Evolutionary conservation across 2,329 filamentous ascomycete genomes (phyloP), one percentile per base, ranked within the genome.

Genomic region (Dactylellina leptospora): DNA sequence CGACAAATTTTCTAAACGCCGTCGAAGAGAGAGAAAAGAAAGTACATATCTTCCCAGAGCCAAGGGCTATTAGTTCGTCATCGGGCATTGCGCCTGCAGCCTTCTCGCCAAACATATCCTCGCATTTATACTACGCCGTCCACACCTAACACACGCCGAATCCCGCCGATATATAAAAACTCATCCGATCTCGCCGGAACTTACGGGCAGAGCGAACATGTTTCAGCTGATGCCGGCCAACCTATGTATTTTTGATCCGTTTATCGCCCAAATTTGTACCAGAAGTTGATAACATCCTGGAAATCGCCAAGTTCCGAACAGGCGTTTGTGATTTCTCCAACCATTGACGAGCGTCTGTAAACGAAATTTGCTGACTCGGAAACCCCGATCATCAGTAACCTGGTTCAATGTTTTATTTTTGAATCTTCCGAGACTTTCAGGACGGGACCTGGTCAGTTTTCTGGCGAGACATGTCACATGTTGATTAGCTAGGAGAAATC

Each of bases 261-360:
- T n/a, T n/a, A n/a, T n/a, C n/a, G n/a, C n/a, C n/a, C n/a, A n/a
- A n/a, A n/a, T n/a, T n/a, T n/a, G n/a, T n/a, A n/a, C n/a, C n/a
- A n/a, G n/a, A n/a, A n/a, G n/a, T n/a, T n/a, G n/a, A n/a, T n/a
- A n/a, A n/a, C n/a, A n/a, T n/a, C n/a, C n/a, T n/a, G n/a, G n/a
- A n/a, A n/a, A n/a, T n/a, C 13, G 68, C 68, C 68, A 72, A 72
- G 68, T 72, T 72, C 68, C 68, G 68, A 71, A 51, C 56, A 20
- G 36, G 59, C 59, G 54, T 44, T 56, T 63, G 25, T 38, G 40
- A 44, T 54, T 9, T 33, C 42, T 48, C 30, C 25, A 40, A 27
- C 13, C 28, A 36, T 27, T 38, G 25, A 28, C 28, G 22, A 45
- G 42, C 16, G 9, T 23, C 23, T 18, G 50, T 40, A 48, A 16